Percentiles rank a stretch among this genome's conserved stretches.
These are phyloP conservation scores for Penicillium subrubescens DNA, from an alignment of 495 filamentous ascomycete genomes.

Conservation along the genomic window DNA sequence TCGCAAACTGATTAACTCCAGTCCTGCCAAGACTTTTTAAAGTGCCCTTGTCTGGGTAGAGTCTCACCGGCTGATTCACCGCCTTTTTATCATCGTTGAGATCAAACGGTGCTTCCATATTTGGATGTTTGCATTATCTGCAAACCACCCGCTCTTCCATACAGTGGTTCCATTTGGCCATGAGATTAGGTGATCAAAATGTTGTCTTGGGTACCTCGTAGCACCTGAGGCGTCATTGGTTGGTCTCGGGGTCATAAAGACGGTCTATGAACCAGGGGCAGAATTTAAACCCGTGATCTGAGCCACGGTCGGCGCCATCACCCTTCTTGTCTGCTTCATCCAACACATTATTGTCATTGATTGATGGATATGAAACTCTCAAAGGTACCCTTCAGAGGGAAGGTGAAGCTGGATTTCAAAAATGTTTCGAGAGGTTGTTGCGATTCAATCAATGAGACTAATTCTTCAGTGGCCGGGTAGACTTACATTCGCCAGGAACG, in stretches of 20 bases:
- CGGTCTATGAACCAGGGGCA: no score
- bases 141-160: conserved; percentile 20
- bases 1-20: background rate
- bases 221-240: no score
- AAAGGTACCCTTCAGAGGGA: background rate
- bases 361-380: no score
- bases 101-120: conserved; percentile 10
- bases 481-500: background rate
- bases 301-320: no score
- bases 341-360: no score
- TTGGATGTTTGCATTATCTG: conserved; percentile 30
- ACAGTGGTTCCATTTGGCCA: background rate
- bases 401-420: background rate
- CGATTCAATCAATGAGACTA: background rate
- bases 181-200: no score
- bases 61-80: conserved; percentile 1
- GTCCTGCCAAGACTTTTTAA: background rate
- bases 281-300: no score
- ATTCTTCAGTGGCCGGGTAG: background rate
- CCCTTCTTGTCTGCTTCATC: no score
- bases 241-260: no score
- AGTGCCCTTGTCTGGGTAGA: no score
- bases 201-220: no score
- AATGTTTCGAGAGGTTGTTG: background rate
- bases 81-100: background rate